Evolutionary conservation across 2,329 filamentous ascomycete genomes (phyloP), one percentile per base, ranked within the genome.

Genomic region (Alternaria atra): DNA sequence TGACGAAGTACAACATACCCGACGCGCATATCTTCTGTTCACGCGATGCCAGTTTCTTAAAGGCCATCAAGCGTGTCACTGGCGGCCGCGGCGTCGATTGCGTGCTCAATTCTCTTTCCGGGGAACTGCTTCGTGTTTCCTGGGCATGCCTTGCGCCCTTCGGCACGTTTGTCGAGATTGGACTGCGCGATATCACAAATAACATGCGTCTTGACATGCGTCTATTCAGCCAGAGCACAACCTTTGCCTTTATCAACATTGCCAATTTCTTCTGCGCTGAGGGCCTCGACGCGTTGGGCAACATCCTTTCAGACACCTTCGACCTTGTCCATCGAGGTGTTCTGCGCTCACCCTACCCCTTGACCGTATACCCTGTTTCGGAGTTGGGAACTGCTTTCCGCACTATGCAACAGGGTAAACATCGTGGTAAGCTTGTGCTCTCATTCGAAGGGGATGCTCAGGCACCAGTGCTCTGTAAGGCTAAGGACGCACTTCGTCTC

Each of bases 61-160:
- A 52, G 1, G 39, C 20, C 0, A 12, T 72, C 10, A 7, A 62
- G 43, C 10, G 35, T 3, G 59, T 52, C 20, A 64, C 64, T n/a
- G 8, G 37, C 50, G 52, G 74, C 64, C 13, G 52, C 9, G 78
- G 78, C 9, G 74, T 80, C 8, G 74, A 79, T 59, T 64, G 78
- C 0, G 64, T 76, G 7, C 54, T 80, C 15, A 79, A 77, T 55
- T 67, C 67, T 1, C 44, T 67, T 56, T 8, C 50, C 59, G 76
- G 75, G 2, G 68, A 74, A 6, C 25, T 64, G 1, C 60, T 77
- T 5, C 60, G 65, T 6, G 77, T 77, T 0, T 81, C 77, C 0
- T 69, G 55, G 60, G 61, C 75, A 5, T 83, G 81, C 39, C 71
- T 85, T 1, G 82, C 83, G 0, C 23, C 59, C 23, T 50, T 34